Conservation (phyloP, 2,329 filamentous ascomycete species). For the Ophiostoma himal-ulmi region DNA sequence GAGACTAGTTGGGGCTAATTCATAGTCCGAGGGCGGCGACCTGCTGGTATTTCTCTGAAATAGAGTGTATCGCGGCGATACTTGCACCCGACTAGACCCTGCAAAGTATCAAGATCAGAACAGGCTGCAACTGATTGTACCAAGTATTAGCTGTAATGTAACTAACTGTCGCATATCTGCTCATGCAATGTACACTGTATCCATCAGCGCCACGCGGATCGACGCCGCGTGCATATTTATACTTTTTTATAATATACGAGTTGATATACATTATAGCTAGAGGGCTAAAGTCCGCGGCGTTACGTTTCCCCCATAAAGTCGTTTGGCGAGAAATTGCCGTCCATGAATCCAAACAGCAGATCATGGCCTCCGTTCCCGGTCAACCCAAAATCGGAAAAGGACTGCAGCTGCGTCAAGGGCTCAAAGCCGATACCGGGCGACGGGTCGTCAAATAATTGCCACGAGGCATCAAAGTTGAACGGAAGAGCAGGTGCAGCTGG, state of each 20-base stretch:
- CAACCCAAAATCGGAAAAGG: constrained; percentile 20
- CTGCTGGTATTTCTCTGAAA: neutral
- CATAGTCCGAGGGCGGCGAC: neutral
- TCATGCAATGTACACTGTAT: neutral
- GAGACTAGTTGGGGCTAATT: constrained; percentile 1
- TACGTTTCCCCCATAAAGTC: constrained; percentile 15
- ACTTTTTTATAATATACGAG: neutral
- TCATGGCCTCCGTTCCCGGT: constrained; percentile 18
- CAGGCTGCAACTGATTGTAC: too few relatives aligned
- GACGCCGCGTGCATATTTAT: neutral
- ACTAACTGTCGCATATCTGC: neutral
- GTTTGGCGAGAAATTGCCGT: constrained; percentile 17
- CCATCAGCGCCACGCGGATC: neutral
- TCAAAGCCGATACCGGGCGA: constrained; percentile 16
- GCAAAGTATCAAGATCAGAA: neutral
- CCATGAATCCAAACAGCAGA: constrained; percentile 23
- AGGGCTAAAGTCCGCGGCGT: neutral
- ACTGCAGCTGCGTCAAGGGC: constrained; percentile 16
- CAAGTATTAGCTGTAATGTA: too few relatives aligned
- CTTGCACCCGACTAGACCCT: neutral
- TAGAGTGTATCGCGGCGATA: neutral
- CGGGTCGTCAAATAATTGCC: constrained; percentile 17
- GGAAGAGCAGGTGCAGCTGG: neutral
- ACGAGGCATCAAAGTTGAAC: constrained; percentile 10
- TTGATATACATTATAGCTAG: constrained; percentile 2